Conservation (phyloP, 2,329 filamentous ascomycete genomes). For the Aspergillus carbonarius region DNA sequence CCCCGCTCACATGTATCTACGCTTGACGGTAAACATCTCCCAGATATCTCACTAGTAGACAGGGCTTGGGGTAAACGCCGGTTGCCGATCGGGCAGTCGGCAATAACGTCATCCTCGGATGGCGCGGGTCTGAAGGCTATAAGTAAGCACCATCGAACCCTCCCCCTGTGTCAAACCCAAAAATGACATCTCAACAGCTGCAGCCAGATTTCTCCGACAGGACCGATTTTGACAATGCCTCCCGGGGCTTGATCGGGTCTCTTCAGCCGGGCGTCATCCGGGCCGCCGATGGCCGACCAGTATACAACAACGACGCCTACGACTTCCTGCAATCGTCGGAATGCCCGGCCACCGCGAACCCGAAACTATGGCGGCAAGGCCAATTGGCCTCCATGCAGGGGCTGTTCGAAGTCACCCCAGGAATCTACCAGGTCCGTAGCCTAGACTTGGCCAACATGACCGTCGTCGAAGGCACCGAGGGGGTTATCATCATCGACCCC, state of each 20-base stretch:
- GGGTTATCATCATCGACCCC: conserved; percentile 43
- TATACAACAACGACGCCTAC: conserved; percentile 36
- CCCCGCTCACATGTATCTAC: too few relatives aligned
- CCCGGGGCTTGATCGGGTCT: conserved; percentile 22
- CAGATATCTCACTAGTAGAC: too few relatives aligned
- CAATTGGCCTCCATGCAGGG: conserved; percentile 34
- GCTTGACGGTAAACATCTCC: too few relatives aligned
- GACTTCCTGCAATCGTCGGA: conserved; percentile 27
- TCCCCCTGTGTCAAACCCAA: not conserved
- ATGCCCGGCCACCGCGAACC: conserved; percentile 29
- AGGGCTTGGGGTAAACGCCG: not conserved
- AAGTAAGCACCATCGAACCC: not conserved
- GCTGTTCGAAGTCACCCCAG: conserved; percentile 35
- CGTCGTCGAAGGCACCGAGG: conserved; percentile 38
- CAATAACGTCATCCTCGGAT: not conserved
- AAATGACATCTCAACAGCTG: not conserved
- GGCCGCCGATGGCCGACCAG: conserved; percentile 25
- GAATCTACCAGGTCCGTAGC: conserved; percentile 45
- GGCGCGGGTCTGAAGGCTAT: not conserved
- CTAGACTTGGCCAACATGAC: conserved; percentile 46
- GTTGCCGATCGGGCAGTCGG: not conserved
- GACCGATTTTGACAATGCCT: conserved; percentile 19
- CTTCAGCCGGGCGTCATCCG: conserved; percentile 22
- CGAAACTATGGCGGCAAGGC: conserved; percentile 38
- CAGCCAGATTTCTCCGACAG: conserved; percentile 10